Percentiles rank a stretch among this genome's conserved stretches.
phyloP scores from a whole-genome alignment of 148 eudicot species.

The Rheum nobile region DNA sequence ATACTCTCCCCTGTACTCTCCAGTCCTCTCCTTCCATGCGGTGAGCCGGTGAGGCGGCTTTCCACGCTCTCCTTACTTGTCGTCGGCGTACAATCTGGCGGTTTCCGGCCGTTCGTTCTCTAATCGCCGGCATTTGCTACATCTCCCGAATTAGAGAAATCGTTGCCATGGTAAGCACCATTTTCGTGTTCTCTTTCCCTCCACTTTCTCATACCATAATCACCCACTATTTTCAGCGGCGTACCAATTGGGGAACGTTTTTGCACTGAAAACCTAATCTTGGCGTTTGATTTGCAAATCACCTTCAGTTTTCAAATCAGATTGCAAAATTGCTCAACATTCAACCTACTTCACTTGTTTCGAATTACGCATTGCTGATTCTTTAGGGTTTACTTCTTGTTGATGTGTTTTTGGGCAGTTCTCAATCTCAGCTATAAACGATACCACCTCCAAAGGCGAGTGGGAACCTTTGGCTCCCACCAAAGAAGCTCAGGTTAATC shows the following conservation, averaged over 20 bases:
- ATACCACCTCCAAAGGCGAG: conserved; percentile 51
- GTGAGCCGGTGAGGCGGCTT: not conserved
- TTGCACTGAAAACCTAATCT: not conserved
- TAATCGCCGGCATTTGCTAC: not conserved
- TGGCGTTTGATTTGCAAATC: not conserved
- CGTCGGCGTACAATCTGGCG: not conserved
- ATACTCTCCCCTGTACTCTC: not conserved
- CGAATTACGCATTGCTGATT: not conserved
- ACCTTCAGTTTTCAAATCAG: not conserved
- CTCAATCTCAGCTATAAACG: conserved; percentile 87
- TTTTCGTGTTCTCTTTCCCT: not conserved
- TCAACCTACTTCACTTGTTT: not conserved
- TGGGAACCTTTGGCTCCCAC: conserved; percentile 97
- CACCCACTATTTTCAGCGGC: not conserved
- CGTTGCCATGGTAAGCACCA: not conserved
- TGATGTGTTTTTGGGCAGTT: conserved; percentile 33
- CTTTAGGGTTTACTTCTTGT: not conserved
- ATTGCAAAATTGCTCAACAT: not conserved
- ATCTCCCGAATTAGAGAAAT: not conserved
- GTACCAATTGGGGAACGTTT: not conserved
- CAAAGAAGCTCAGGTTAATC: conserved; percentile 86
- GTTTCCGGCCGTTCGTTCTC: not conserved
- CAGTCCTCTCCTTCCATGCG: not conserved
- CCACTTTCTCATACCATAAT: not conserved
- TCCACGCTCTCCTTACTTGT: not conserved